phyloP scores from a whole-genome alignment of 1,139 yeast genomes.

The Hyphopichia wangnamkhiaoensis region DNA sequence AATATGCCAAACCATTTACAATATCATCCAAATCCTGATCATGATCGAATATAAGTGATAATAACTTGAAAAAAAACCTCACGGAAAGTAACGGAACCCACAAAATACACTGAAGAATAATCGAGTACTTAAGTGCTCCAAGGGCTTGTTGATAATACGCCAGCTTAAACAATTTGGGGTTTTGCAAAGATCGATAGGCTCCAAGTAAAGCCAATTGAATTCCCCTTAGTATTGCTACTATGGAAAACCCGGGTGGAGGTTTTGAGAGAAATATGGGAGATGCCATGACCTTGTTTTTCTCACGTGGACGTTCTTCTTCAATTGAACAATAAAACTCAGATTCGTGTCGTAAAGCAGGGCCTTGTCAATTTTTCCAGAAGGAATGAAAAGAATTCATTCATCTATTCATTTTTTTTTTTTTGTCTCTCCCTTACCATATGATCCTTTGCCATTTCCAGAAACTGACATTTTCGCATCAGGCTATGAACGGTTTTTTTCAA shows the following conservation, averaged over 20 bases:
- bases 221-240: conserved; percentile 52
- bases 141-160: conserved; percentile 35
- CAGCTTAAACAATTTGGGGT: conserved; percentile 37
- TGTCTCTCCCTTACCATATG: too few relatives aligned
- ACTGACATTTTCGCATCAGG: too few relatives aligned
- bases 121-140: conserved; percentile 32
- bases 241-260: conserved; percentile 34
- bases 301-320: too few relatives aligned
- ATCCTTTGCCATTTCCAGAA: too few relatives aligned
- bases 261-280: conserved; percentile 26
- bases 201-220: conserved; percentile 54
- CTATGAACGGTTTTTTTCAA: too few relatives aligned
- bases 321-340: too few relatives aligned
- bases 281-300: conserved; percentile 15
- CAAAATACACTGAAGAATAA: conserved; percentile 35
- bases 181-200: conserved; percentile 47
- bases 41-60: conserved; percentile 4
- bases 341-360: not conserved
- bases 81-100: conserved; percentile 31
- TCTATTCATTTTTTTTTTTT: too few relatives aligned
- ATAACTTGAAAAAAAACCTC: conserved; percentile 12
- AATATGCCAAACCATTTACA: conserved; percentile 24
- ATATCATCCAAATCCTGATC: conserved; percentile 14
- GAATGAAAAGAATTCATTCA: too few relatives aligned
- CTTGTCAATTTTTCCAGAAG: too few relatives aligned